Evolutionary conservation across 495 filamentous ascomycete species (phyloP), one percentile per base, ranked within the genome.

Genomic region (Lasiosphaeris hirsuta): DNA sequence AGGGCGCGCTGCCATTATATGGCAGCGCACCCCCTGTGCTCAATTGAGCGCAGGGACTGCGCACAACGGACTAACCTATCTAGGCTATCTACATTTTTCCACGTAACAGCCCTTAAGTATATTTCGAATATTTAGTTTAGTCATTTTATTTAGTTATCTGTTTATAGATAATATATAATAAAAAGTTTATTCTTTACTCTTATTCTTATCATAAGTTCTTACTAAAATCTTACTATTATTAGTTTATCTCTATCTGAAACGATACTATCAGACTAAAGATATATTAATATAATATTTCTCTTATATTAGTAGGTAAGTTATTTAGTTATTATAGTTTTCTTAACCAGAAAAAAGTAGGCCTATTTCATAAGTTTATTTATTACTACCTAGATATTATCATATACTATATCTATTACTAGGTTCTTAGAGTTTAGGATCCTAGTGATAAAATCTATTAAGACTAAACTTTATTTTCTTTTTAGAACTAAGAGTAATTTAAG

Each of bases 131-230:
- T 50, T 42, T 58, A 23, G 13, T 64, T 57, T 4, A 54, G 35
- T 34, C 41, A 9, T 64, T 57, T 30, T 14, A 41, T 61, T 19
- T 58, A 47, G 37, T 42, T 58, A 51, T 60, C 23, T n/a, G 33
- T 61, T 10, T 64, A 49, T 34, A 15, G 50, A 13, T 59, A 36
- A 13, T 42, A 54, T 2, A n/a, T 37, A 7, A 36, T 54, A 7
- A 11, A 54, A 1, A 54, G 41, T 34, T 54, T 54, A n/a, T 34
- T 41, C 1, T 59, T 59, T 1, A 43, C 30, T 13, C 42, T 17
- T 30, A 59, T 17, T 3, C 23, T 9, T 19, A 11, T 36, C n/a
- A 54, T 54, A 4, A 59, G 33, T 17, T 6, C 38, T 35, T 58
- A 8, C 39, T 35, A 51, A 18, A 58, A 58, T 17, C 47, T 52